Conservation (phyloP, 176 grass and related monocot species). For the Bromus sterilis region DNA sequence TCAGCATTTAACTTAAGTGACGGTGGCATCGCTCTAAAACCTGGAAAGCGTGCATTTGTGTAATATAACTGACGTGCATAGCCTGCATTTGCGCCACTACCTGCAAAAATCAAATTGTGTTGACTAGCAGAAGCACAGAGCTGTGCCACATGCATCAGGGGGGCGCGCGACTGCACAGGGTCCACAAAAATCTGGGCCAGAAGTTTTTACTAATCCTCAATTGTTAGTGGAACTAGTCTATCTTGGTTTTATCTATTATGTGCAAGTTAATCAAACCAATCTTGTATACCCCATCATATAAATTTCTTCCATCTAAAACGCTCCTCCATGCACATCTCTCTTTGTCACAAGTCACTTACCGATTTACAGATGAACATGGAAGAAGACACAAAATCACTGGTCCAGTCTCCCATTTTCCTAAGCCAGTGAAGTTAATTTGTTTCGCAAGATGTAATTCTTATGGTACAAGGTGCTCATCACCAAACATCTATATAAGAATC, state of each 20-base stretch:
- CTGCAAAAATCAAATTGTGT: neutral
- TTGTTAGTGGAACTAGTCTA: neutral
- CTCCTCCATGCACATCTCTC: neutral
- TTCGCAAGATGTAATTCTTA: neutral
- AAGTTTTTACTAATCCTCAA: neutral
- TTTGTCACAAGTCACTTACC: neutral
- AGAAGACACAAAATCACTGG: neutral
- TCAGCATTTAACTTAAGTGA: neutral
- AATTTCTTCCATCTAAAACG: neutral
- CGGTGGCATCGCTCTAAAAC: neutral
- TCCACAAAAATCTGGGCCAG: too few species aligned
- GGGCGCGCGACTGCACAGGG: too few species aligned
- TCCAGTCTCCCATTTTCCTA: neutral
- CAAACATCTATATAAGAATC: neutral
- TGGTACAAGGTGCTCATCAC: neutral
- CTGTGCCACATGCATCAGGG: too few species aligned
- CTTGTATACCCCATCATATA: neutral
- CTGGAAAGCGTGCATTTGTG: neutral
- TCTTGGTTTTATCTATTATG: neutral
- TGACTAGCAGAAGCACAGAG: neutral
- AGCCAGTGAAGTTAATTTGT: neutral
- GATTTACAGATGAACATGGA: neutral
- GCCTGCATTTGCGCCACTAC: neutral
- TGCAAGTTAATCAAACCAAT: neutral
- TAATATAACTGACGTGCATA: neutral